Conservation (phyloP, 371 early-diverging fungal species). For the Phascolomyces articulosus region DNA sequence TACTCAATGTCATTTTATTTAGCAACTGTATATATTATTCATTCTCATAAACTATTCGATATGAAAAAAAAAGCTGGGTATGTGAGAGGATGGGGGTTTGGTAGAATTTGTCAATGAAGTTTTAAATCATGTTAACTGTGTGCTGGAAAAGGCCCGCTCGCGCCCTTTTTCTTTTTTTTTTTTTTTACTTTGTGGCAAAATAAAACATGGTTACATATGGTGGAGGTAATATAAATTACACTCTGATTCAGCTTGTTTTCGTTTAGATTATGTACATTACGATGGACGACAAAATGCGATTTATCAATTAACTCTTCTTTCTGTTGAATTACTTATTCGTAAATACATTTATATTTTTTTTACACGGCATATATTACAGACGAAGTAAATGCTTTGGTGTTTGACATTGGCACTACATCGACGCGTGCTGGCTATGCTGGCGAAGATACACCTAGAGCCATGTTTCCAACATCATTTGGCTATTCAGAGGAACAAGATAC, state of each 20-base stretch:
- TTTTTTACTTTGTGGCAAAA: neutral
- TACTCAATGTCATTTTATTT: too few species aligned
- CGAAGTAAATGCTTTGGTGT: conserved; percentile 91
- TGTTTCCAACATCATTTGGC: conserved; percentile 75
- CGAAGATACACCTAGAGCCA: conserved; percentile 88
- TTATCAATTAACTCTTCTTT: neutral
- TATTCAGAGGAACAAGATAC: conserved; percentile 27
- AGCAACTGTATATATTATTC: too few species aligned
- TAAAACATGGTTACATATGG: conserved; percentile 75
- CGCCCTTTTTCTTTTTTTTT: too few species aligned
- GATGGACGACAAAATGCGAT: neutral
- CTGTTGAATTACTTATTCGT: neutral
- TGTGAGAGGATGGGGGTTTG: too few species aligned
- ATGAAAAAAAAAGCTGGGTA: too few species aligned
- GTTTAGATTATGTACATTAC: neutral
- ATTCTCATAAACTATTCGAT: too few species aligned
- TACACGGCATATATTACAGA: conserved; percentile 51
- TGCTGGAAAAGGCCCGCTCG: too few species aligned
- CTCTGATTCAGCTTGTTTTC: neutral
- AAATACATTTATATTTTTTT: conserved; percentile 4
- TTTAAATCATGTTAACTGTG: too few species aligned
- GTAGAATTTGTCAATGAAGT: too few species aligned
- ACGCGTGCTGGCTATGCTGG: conserved; percentile 95
- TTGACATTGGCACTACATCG: conserved; percentile 89
- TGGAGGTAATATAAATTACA: conserved; percentile 52